A percentile compares a stretch with the other conserved stretches of the same genome.
Conservation (phyloP, 768 basidiomycete species). For the Tricholoma matsutake region DNA sequence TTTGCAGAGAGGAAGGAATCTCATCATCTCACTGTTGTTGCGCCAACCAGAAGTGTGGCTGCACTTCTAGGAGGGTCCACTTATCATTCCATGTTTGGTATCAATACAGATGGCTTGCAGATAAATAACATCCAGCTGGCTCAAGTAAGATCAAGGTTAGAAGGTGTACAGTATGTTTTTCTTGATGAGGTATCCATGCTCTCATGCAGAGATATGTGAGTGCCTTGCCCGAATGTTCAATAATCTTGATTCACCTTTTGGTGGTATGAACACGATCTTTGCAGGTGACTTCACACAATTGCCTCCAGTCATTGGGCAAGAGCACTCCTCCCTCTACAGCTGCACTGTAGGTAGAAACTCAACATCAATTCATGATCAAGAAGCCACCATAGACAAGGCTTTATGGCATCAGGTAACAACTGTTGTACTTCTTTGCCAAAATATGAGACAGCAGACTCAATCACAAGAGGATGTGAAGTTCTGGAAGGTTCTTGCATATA, state of each 20-base stretch:
- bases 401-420: slow-evolving; percentile 13
- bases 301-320: slow-evolving; percentile 20
- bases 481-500: slow-evolving; percentile 23
- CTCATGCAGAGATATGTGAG: slow-evolving; percentile 22
- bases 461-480: slow-evolving; percentile 24
- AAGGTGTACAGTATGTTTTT: slow-evolving; percentile 36
- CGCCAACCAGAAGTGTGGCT: slow-evolving; percentile 30
- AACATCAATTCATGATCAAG: slow-evolving; percentile 10
- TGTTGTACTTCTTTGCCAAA: slow-evolving; percentile 31
- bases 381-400: slow-evolving; percentile 22
- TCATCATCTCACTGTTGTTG: slow-evolving; percentile 13
- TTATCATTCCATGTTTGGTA: slow-evolving; percentile 31
- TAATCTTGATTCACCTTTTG: slow-evolving; percentile 22
- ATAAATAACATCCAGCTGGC: background rate
- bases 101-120: slow-evolving; percentile 11
- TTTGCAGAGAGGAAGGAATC: slow-evolving; percentile 18
- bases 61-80: slow-evolving; percentile 29
- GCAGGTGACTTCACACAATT: slow-evolving; percentile 37
- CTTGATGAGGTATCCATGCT: slow-evolving; percentile 45
- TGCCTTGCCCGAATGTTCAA: slow-evolving; percentile 17
- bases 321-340: slow-evolving; percentile 16
- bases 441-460: slow-evolving; percentile 31
- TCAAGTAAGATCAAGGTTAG: slow-evolving; percentile 14
- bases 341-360: slow-evolving; percentile 19
- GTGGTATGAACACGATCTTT: slow-evolving; percentile 32